These are phyloP conservation scores for Neophaeococcomyces aloes DNA, from an alignment of 2,329 filamentous ascomycete species.

Conservation along the genomic window DNA sequence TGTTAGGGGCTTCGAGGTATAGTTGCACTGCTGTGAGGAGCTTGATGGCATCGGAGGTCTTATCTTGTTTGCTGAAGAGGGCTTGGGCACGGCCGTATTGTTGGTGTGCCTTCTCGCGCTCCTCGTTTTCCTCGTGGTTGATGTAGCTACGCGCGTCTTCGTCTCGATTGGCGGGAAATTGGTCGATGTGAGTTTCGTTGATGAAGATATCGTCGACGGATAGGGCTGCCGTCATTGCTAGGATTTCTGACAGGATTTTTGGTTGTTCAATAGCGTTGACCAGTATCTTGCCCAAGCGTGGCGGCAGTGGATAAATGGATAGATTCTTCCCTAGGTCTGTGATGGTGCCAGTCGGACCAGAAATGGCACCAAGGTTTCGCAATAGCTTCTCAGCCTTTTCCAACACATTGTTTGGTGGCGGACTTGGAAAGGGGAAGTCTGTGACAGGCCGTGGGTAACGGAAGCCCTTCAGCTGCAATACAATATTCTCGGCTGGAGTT, in stretches of 20 bases:
- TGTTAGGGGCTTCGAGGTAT: constrained; percentile 54
- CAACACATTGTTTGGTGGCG: constrained; percentile 66
- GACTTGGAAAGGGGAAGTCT: constrained; percentile 93
- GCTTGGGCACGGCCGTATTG: constrained; percentile 62
- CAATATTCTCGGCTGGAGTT: constrained; percentile 85
- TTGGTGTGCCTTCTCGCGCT: constrained; percentile 54
- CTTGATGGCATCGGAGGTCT: constrained; percentile 79
- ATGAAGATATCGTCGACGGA: constrained; percentile 84
- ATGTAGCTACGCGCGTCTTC: constrained; percentile 38
- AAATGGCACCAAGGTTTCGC: constrained; percentile 70
- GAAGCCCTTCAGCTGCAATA: constrained; percentile 91
- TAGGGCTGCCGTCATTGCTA: constrained; percentile 77
- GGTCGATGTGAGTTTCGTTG: constrained; percentile 65
- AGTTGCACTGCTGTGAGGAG: constrained; percentile 79
- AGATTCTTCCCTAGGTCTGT: constrained; percentile 72
- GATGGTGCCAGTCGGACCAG: constrained; percentile 56
- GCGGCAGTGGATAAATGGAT: constrained; percentile 79
- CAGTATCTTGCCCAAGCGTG: constrained; percentile 85
- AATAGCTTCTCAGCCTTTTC: constrained; percentile 77
- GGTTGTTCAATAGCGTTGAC: constrained; percentile 67
- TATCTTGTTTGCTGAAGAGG: constrained; percentile 70
- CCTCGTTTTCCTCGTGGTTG: constrained; percentile 61
- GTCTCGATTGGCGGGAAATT: constrained; percentile 22
- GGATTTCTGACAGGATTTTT: constrained; percentile 71
- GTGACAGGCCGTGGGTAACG: constrained; percentile 69